Base-by-base conservation (phyloP, 2,329 filamentous ascomycete genomes). In the Sarocladium oryzae region DNA sequence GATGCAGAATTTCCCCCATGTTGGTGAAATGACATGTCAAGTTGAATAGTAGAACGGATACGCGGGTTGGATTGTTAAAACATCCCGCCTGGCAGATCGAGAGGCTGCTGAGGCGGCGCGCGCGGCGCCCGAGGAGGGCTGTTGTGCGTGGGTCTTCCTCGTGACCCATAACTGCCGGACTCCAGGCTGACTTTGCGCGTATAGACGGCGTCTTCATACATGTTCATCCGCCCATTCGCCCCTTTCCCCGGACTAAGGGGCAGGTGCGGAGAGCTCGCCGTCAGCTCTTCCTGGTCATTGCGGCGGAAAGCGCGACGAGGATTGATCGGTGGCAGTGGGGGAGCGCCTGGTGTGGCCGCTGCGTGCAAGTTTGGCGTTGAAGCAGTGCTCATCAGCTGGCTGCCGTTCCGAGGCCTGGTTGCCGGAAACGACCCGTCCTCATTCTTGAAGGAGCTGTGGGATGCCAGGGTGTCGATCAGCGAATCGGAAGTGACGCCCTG, bases 321-420 rank as follows among this genome's bases (percentile, higher is more conserved):
- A 59, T 82, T 82, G 60, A 83, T 78, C 2, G 79, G 78, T 2
- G 79, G 79, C 32, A 83, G 53, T 2, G 79, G 79, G 2, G 79
- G 78, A 2, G 67, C 69, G 23, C 60, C 52, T 16, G 61, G 57
- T 10, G 59, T 62, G 5, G 62, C 60, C 5, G 40, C 40, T 15
- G 21, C 40, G 43, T 69, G 68, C 37, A 71, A 56, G 53, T 69
- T 69, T 1, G 70, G 66, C 5, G 67, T 67, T 11, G 69, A 70
- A 5, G 59, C 60, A 1, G 66, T 57, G 9, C 59, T 57, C 1
- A 57, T 57, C 2, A 66, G 60, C 13, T 67, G 53, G 56, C 69
- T 71, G 28, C 65, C 66, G 2, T 65, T 65, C 3, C 68, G 64
- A 3, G 66, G 62, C 24, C 72, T 67, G n/a, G 56, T 20, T 53